Base-by-base conservation (phyloP, 345 rosid species). In the Turritis glabra region DNA sequence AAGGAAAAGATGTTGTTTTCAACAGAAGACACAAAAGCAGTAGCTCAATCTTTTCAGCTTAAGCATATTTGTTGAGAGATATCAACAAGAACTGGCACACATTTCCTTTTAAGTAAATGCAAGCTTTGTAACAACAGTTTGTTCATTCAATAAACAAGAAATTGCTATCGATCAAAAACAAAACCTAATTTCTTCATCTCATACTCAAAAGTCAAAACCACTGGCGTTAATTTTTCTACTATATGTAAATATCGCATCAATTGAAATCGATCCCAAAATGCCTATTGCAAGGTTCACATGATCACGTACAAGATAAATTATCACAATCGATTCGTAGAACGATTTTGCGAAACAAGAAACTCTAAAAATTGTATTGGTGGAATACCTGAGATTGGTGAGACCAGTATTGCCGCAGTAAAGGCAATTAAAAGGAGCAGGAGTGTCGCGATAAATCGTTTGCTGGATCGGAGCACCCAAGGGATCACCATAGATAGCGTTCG, bases 361-460 rank as follows among this genome's bases (percentile, higher is more conserved):
- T 14, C 33, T 9, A 4, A 29, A 23, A 38, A 46, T 72, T 27
- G 19, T 3, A 17, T 7, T 1, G 13, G 8, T 3, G 4, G 19
- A n/a, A 26, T 5, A 93, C 99, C 88, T 87, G 81, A 92, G 82
- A 51, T 64, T 1, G 77, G 99, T 90, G 80, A 95, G 83, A 11
- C 97, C 97, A 60, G 97, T 78, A 37, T 58, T 82, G 32, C 97
- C 97, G 62, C 99, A 92, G 80, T 38, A 72, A 35, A 72, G 76
- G 74, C 99, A 92, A 80, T 80, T 88, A 73, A 95, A 92, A 25
- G 99, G 99, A 69, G 99, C 99, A 66, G 97, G 96, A 27, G 97
- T 91, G 71, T 92, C 97, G 5, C 96, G 84, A 78, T 82, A 90
- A 72, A 92, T 77, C 30, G 97, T 95, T 84, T 89, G 97, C 8